phyloP scores from a whole-genome alignment of 306 rosid species.

The Acacia acuminata region DNA sequence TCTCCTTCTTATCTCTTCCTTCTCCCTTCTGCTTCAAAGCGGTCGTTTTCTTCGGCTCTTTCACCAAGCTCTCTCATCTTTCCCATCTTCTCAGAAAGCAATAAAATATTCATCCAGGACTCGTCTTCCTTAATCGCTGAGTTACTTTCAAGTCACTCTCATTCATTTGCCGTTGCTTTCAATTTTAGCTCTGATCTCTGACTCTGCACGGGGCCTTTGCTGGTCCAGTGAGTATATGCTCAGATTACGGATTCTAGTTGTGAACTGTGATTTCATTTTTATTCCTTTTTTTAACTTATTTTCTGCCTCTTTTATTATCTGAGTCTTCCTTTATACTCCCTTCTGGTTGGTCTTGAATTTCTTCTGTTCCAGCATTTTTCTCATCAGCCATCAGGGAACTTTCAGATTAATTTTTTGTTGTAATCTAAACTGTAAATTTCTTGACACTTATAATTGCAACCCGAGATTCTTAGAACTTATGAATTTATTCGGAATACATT shows the following conservation, averaged over 20 bases:
- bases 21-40: not conserved
- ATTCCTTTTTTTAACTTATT: not conserved
- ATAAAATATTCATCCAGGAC: not conserved
- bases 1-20: not conserved
- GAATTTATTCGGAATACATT: not conserved
- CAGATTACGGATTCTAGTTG: not conserved
- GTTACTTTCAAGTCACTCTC: slow-evolving; percentile 16
- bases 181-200: slow-evolving; percentile 16
- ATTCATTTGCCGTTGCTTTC: slow-evolving; percentile 1
- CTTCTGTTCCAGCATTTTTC: not conserved
- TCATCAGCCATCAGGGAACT: not conserved
- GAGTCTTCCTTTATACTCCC: slow-evolving; percentile 28
- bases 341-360: not conserved
- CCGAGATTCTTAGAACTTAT: not conserved
- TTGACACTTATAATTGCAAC: not conserved
- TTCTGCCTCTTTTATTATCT: slow-evolving; percentile 27
- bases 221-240: slow-evolving; percentile 2
- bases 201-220: slow-evolving; percentile 9
- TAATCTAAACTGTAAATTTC: not conserved
- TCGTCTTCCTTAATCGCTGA: not conserved
- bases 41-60: not conserved
- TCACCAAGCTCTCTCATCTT: not conserved
- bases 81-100: not conserved
- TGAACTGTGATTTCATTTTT: not conserved
- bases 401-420: not conserved